Conservation (phyloP, 345 rosid genomes). For the Balakata baccata region DNA sequence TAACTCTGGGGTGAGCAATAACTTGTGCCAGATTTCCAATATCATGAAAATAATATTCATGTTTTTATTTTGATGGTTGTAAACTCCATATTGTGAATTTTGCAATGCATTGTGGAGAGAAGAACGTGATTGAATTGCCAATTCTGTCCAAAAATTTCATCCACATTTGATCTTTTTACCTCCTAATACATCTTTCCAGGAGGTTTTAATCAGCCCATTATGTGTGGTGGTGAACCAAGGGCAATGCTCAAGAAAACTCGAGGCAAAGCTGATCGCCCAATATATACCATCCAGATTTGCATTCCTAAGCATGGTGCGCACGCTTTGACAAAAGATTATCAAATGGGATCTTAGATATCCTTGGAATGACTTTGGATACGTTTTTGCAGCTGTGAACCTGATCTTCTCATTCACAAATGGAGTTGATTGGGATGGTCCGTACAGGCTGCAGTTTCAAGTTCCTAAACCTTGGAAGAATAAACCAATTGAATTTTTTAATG, state of each 20-base stretch:
- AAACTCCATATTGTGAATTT: too few species aligned
- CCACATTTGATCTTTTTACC: neutral
- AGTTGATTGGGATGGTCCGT: constrained; percentile 92
- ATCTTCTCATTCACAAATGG: constrained; percentile 95
- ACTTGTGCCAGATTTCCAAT: neutral
- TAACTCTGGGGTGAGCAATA: too few species aligned
- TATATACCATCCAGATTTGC: constrained; percentile 82
- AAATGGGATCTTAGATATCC: neutral
- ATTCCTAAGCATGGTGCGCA: constrained; percentile 73
- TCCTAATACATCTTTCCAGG: constrained; percentile 39
- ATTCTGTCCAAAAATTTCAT: neutral
- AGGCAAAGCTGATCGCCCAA: constrained; percentile 78
- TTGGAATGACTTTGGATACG: too few species aligned
- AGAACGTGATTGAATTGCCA: neutral
- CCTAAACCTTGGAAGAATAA: constrained; percentile 69
- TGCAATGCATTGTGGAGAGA: too few species aligned
- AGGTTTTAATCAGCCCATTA: constrained; percentile 91
- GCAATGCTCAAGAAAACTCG: constrained; percentile 70
- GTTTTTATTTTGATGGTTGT: too few species aligned
- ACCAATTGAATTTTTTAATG: constrained; percentile 64
- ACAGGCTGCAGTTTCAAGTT: constrained; percentile 71
- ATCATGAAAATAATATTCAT: neutral
- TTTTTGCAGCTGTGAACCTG: constrained; percentile 67
- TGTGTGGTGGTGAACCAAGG: constrained; percentile 95
- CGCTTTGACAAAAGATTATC: neutral